Percentiles rank a stretch among this genome's conserved stretches.
Evolutionary conservation across 306 rosid species (phyloP).

Genomic region (Lathyrus aphaca): DNA sequence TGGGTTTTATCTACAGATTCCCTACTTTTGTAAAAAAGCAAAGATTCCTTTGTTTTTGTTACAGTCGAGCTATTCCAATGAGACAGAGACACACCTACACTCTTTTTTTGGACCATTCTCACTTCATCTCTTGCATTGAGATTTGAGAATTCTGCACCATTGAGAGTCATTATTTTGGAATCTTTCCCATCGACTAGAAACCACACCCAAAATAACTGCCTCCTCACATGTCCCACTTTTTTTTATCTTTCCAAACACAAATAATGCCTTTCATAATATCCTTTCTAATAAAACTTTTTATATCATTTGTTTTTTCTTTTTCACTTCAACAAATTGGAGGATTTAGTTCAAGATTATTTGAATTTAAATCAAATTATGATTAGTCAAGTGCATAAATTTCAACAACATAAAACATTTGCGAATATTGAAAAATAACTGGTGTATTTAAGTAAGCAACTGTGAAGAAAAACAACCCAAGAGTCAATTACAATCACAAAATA

Average conservation of each 20-base stretch:
- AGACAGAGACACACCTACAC: constrained; percentile 33
- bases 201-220: background rate
- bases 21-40: constrained; percentile 42
- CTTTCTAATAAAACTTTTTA: no score
- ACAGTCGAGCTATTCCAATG: constrained; percentile 40
- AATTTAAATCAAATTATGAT: constrained; percentile 7
- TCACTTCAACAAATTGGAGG: background rate
- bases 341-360: background rate
- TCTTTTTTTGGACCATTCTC: constrained; percentile 44
- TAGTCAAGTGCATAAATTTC: background rate
- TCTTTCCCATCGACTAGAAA: constrained; percentile 35
- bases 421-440: constrained; percentile 18
- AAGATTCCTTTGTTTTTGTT: constrained; percentile 46
- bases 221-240: no score
- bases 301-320: no score
- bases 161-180: constrained; percentile 36
- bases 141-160: constrained; percentile 32
- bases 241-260: no score
- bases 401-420: constrained; percentile 3
- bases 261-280: no score
- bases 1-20: constrained; percentile 48
- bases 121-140: constrained; percentile 23
- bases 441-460: constrained; percentile 23
- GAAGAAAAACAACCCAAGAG: constrained; percentile 33
- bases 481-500: constrained; percentile 18